Evolutionary conservation across 495 filamentous ascomycete genomes (phyloP), one percentile per base, ranked within the genome.

Genomic region (Choiromyces venosus): DNA sequence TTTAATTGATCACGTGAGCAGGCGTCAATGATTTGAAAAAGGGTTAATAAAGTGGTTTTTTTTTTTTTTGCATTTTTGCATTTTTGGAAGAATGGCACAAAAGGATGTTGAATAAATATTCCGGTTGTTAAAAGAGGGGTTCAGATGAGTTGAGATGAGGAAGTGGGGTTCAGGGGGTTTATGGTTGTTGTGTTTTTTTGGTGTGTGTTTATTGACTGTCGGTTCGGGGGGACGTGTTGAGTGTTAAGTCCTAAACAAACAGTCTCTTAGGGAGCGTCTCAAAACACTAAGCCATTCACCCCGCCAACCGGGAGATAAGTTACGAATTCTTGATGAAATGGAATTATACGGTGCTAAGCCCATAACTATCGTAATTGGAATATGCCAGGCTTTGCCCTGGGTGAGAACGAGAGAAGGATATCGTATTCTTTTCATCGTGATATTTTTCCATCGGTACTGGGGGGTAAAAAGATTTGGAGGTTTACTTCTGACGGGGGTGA

Each of bases 231-330:
- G n/a, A 56, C 52, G 52, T 61, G 52, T 61, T 61, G 52, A 33
- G 12, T 61, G 40, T 75, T 72, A 35, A 29, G 18, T 69, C 29
- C 72, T 56, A 70, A 76, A 76, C 75, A 69, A 67, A 74, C 36
- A 61, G 70, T 66, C 68, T 25, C 35, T 74, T 74, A 67, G 36
- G 36, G 66, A 37, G 46, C 37, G 44, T n/a, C n/a, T 66, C 73
- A 72, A 72, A 77, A 76, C 69, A 77, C 71, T 40, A 66, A 65
- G n/a, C 68, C 66, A 69, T 72, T 77, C 75, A 77, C 75, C 75
- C 75, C 75, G 69, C 75, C 75, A 77, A 77, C 73, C 69, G 71
- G 37, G 68, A 68, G 52, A 61, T 61, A 61, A 61, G 52, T 61
- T 61, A 61, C 25, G 52, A 33, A 29, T 61, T 10, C 25, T 33